These are phyloP conservation scores for Populus davidiana DNA, from an alignment of 345 rosid genomes.

Conservation along the genomic window DNA sequence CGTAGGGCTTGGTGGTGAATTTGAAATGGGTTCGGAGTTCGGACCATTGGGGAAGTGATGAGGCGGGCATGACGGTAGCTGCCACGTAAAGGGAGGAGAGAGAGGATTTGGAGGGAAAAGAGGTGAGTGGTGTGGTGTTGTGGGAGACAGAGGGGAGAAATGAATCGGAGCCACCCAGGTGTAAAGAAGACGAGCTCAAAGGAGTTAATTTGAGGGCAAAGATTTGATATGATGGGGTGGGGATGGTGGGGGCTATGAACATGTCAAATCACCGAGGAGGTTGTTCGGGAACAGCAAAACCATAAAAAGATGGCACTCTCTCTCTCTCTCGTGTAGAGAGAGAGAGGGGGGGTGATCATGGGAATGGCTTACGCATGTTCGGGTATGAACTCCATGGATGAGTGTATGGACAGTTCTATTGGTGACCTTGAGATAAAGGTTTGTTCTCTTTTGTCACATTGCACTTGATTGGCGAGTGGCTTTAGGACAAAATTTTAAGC, in stretches of 20 bases:
- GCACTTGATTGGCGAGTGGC: not conserved
- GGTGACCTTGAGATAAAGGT: not conserved
- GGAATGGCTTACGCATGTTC: not conserved
- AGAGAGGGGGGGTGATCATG: not conserved
- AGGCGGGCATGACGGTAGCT: slow-evolving; percentile 13
- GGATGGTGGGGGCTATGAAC: not conserved
- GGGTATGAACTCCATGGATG: not conserved
- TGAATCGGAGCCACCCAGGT: slow-evolving; percentile 27
- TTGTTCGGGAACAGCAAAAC: slow-evolving; percentile 14
- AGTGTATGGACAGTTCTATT: not conserved
- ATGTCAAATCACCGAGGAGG: slow-evolving; percentile 24
- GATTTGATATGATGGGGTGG: slow-evolving; percentile 25
- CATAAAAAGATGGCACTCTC: too few relatives aligned
- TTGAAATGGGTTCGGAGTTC: not conserved
- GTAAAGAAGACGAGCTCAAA: not conserved
- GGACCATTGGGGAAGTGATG: not conserved
- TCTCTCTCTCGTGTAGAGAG: not conserved
- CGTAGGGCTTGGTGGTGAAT: not conserved
- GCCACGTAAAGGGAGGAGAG: slow-evolving; percentile 11
- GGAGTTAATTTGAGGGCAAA: not conserved
- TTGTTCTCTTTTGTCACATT: not conserved
- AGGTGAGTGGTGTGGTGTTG: not conserved
- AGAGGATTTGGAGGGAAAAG: slow-evolving; percentile 17
- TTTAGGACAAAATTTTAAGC: not conserved
- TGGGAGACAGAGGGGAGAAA: slow-evolving; percentile 22